phyloP scores from a whole-genome alignment of 164 flowering plant genomes.

The Nelumbo lutea region DNA sequence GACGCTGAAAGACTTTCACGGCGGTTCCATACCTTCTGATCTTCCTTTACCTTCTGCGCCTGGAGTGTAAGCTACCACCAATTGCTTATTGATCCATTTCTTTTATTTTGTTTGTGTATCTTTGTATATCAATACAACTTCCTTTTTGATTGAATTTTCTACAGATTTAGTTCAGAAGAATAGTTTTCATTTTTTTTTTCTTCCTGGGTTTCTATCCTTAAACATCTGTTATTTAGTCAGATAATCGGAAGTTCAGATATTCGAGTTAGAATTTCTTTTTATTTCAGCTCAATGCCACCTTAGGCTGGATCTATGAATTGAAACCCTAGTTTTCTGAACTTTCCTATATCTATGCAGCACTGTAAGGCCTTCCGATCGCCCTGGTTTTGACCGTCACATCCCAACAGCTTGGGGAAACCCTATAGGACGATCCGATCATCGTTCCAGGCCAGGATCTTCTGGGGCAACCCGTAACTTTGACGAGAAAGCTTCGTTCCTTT shows the following conservation, averaged over 20 bases:
- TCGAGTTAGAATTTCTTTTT: not conserved
- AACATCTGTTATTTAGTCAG: no score
- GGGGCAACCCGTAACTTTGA: slow-evolving; percentile 55
- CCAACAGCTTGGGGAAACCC: slow-evolving; percentile 53
- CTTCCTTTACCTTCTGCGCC: slow-evolving; percentile 96
- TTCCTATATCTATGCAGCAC: slow-evolving; percentile 29
- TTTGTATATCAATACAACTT: not conserved
- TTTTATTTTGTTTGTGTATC: no score
- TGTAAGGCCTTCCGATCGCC: slow-evolving; percentile 55
- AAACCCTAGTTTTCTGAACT: slow-evolving; percentile 17
- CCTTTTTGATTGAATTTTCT: not conserved
- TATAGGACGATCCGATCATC: slow-evolving; percentile 51
- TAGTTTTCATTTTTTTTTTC: not conserved
- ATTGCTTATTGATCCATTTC: not conserved
- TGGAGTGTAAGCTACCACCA: slow-evolving; percentile 61
- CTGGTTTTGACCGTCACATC: slow-evolving; percentile 51
- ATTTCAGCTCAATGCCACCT: not conserved
- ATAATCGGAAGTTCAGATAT: no score
- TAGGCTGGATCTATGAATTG: slow-evolving; percentile 18
- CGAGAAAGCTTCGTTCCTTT: slow-evolving; percentile 61
- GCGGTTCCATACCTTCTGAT: slow-evolving; percentile 95
- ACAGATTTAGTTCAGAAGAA: no score
- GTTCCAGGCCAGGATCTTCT: slow-evolving; percentile 68
- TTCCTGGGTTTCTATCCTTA: no score
- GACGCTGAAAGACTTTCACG: slow-evolving; percentile 97